phyloP scores from a whole-genome alignment of 345 rosid genomes.

The Acer yangbiense region DNA sequence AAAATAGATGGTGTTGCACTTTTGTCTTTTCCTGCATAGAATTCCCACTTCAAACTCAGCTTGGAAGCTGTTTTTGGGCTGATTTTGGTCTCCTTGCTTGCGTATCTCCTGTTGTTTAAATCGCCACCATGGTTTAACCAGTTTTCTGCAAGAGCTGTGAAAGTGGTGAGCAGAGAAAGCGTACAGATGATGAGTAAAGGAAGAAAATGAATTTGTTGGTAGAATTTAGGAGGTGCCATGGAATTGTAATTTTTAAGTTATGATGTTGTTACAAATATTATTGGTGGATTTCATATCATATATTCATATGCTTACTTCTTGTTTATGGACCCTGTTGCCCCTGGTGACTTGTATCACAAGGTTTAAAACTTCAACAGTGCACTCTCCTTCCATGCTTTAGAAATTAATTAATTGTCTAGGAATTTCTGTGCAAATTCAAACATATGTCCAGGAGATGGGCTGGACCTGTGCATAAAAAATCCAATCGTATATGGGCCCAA shows the following conservation, averaged over 20 bases:
- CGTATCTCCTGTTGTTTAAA: constrained; percentile 30
- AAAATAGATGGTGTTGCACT: neutral
- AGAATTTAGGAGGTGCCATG: neutral
- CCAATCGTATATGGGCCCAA: too few species aligned
- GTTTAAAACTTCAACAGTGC: too few species aligned
- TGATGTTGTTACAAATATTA: neutral
- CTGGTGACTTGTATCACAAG: too few species aligned
- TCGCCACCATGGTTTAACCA: constrained; percentile 30
- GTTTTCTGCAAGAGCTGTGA: neutral
- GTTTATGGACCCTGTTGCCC: neutral
- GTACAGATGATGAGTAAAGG: neutral
- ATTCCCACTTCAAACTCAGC: constrained; percentile 3
- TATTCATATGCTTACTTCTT: neutral
- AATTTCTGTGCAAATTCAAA: too few species aligned
- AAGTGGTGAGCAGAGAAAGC: neutral
- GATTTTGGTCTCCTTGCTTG: constrained; percentile 21
- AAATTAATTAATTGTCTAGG: too few species aligned
- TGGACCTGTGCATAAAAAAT: too few species aligned
- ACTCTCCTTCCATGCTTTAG: too few species aligned
- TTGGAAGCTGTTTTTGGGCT: constrained; percentile 23
- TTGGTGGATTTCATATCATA: neutral
- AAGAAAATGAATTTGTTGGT: neutral
- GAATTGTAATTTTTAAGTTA: neutral
- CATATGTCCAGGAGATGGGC: too few species aligned
- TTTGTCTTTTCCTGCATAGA: neutral